Percentiles rank a stretch among this genome's conserved stretches.
These are phyloP conservation scores for Clonostachys rhizophaga DNA, from an alignment of 2,329 filamentous ascomycete genomes.

Conservation along the genomic window DNA sequence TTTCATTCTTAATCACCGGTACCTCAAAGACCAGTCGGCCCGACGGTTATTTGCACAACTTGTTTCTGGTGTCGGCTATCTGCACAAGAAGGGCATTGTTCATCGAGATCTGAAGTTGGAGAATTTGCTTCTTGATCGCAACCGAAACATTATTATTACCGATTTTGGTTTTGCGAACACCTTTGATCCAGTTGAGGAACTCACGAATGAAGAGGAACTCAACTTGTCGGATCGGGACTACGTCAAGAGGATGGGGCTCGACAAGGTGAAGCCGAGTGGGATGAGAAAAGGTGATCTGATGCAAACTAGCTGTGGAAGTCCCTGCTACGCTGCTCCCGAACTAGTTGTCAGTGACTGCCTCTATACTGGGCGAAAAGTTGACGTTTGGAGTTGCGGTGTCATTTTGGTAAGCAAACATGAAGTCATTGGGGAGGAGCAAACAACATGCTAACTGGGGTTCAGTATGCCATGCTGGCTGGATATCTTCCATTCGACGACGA, in stretches of 20 bases:
- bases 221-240: constrained; percentile 83
- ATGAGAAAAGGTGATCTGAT: constrained; percentile 87
- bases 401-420: constrained; percentile 73
- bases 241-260: constrained; percentile 80
- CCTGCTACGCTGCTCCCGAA: constrained; percentile 95
- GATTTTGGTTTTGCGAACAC: constrained; percentile 99
- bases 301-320: constrained; percentile 98
- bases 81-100: constrained; percentile 98
- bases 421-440: neutral
- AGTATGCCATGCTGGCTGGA: constrained; percentile 98
- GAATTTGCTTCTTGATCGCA: constrained; percentile 89
- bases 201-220: constrained; percentile 85
- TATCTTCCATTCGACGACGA: constrained; percentile 98
- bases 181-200: constrained; percentile 83
- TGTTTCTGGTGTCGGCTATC: constrained; percentile 91
- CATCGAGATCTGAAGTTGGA: constrained; percentile 96
- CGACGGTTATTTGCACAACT: constrained; percentile 91
- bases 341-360: constrained; percentile 95
- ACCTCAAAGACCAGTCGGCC: constrained; percentile 89
- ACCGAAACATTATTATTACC: constrained; percentile 98
- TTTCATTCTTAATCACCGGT: constrained; percentile 95
- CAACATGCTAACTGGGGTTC: constrained; percentile 5
- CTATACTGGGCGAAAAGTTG: constrained; percentile 95
- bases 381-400: constrained; percentile 98
- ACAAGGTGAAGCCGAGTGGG: constrained; percentile 71